Base-by-base conservation (phyloP, 441 rosid species). In the Metrosideros polymorpha region DNA sequence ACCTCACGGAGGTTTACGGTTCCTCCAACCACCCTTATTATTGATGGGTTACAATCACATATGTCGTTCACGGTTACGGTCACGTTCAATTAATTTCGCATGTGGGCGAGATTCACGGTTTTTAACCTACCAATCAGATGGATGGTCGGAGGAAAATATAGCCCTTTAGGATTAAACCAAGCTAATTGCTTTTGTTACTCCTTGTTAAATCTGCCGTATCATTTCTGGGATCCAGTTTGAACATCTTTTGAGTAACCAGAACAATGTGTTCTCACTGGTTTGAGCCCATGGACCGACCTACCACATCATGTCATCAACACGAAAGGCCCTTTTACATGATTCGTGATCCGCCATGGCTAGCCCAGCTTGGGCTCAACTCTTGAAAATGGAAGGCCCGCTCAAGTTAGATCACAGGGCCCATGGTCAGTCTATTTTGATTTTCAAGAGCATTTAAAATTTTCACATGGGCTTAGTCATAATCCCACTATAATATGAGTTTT, bases 401-500 rank as follows among this genome's bases (percentile, higher is more conserved):
- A 12, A 10, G n/a, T 22, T 10, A 22, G 47, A 39, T 71, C 9
- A 1, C n/a, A 3, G 49, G 25, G 77, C 12, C 27, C 0, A 32
- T 32, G 5, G 19, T 63, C 43, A 32, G 25, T 43, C 27, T 63
- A 12, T 9, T 39, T 5, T 4, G 2, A 18, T 9, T 54, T 32
- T 63, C 9, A 63, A 18, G 39, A 15, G 75, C 39, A 3, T 30
- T 61, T 30, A 17, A 30, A 61, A 29, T 18, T 32, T 35, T 10
- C 43, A 18, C 14, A 63, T 7, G 14, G 43, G 7, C 76, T 32
- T 18, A 1, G 13, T 32, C 25, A 63, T 63, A 63, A 63, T 4
- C 27, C 2, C 25, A 9, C 43, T 19, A 2, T 0, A 4, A 9
- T 24, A 24, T 9, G n/a, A 54, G n/a, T 5, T 6, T 2, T 54